A percentile compares a stretch with the other conserved stretches of the same genome.
phyloP scores from a whole-genome alignment of 192 early-diverging fungal genomes.

The Coemansia sp. region DNA sequence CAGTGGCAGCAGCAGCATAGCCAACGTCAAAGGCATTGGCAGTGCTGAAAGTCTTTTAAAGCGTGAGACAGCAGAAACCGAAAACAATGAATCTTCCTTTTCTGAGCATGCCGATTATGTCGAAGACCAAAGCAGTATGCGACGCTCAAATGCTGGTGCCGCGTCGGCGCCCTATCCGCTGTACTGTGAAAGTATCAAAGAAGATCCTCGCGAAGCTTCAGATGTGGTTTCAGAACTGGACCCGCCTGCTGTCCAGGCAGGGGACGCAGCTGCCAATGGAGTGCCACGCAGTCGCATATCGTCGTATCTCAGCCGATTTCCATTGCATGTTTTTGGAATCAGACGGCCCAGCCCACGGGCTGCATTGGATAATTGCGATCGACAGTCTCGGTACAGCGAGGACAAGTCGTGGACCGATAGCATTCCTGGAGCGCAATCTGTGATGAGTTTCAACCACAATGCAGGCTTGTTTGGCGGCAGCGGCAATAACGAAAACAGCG shows the following conservation, averaged over 20 bases:
- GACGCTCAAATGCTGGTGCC: neutral
- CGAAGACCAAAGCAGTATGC: slow-evolving; percentile 2
- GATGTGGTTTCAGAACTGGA: neutral
- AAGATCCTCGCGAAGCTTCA: slow-evolving; percentile 1
- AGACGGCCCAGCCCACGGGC: slow-evolving; percentile 1
- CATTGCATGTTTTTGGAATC: slow-evolving; percentile 17
- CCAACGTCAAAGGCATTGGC: neutral
- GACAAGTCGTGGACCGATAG: neutral
- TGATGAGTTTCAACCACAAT: neutral
- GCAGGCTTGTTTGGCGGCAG: slow-evolving; percentile 4
- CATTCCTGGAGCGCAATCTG: neutral
- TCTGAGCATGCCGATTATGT: neutral
- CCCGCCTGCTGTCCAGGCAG: neutral
- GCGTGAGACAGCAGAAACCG: neutral
- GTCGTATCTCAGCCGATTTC: slow-evolving; percentile 15
- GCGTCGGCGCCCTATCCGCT: neutral
- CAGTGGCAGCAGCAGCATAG: neutral
- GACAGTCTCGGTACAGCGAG: neutral
- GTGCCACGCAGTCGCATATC: neutral
- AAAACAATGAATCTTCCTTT: neutral
- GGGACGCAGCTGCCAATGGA: neutral
- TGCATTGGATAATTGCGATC: neutral
- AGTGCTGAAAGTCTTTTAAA: neutral
- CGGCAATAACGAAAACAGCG: slow-evolving; percentile 7
- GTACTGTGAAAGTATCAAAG: slow-evolving; percentile 8